Conservation (phyloP, 768 basidiomycete species). For the Jaapia argillacea region DNA sequence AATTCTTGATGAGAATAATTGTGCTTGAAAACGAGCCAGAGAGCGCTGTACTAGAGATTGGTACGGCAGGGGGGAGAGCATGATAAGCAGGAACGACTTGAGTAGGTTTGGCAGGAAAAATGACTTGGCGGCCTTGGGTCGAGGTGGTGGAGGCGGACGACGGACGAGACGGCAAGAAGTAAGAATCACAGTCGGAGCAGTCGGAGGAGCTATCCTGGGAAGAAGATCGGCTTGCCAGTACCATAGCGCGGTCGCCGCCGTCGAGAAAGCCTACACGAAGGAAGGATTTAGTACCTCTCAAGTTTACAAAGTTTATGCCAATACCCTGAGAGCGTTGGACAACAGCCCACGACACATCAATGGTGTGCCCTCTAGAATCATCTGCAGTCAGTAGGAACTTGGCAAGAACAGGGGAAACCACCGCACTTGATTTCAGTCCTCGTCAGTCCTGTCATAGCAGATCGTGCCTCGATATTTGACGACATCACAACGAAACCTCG, state of each 20-base stretch:
- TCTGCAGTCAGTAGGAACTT: slow-evolving; percentile 2
- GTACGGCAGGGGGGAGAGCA: neutral
- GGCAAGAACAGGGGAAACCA: neutral
- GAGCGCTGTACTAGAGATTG: slow-evolving; percentile 2
- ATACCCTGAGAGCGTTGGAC: slow-evolving; percentile 78
- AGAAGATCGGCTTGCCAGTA: slow-evolving; percentile 38
- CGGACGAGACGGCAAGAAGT: slow-evolving; percentile 1
- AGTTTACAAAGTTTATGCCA: slow-evolving; percentile 1
- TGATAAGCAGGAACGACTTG: neutral
- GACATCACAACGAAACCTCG: slow-evolving; percentile 83
- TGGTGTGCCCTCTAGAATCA: slow-evolving; percentile 48
- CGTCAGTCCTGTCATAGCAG: slow-evolving; percentile 56
- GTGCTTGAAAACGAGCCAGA: slow-evolving; percentile 7
- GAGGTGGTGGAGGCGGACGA: too few relatives aligned
- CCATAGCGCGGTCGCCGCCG: slow-evolving; percentile 66
- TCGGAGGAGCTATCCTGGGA: slow-evolving; percentile 23
- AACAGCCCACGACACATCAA: slow-evolving; percentile 83
- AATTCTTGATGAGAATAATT: slow-evolving; percentile 48
- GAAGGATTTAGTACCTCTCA: too few relatives aligned
- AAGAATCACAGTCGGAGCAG: slow-evolving; percentile 8
- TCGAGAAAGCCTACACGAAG: slow-evolving; percentile 71
- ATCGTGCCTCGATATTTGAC: slow-evolving; percentile 57
- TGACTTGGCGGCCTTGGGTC: slow-evolving; percentile 1
- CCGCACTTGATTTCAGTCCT: slow-evolving; percentile 61
- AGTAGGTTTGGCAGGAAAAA: too few relatives aligned